Percentiles rank a stretch among this genome's conserved stretches.
Conservation (phyloP, 768 basidiomycete species). For the Rhizopogon rudus region DNA sequence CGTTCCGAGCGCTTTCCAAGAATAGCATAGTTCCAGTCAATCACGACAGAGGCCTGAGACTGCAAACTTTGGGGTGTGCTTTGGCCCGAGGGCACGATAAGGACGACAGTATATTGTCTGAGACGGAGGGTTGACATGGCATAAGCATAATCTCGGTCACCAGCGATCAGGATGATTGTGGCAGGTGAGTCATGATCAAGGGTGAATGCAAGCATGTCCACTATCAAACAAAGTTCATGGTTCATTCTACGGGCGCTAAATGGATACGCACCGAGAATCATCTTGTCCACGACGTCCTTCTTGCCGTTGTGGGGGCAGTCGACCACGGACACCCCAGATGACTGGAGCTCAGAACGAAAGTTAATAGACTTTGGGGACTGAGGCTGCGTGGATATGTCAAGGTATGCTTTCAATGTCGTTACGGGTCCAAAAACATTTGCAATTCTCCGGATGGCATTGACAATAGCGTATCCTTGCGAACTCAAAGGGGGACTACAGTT, state of each 20-base stretch:
- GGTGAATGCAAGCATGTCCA: slow-evolving; percentile 63
- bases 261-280: slow-evolving; percentile 36
- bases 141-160: slow-evolving; percentile 65
- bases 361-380: slow-evolving; percentile 23
- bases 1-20: slow-evolving; percentile 26
- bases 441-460: slow-evolving; percentile 37
- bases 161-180: slow-evolving; percentile 60
- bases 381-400: slow-evolving; percentile 37
- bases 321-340: slow-evolving; percentile 38
- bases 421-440: slow-evolving; percentile 44
- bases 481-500: slow-evolving; percentile 27
- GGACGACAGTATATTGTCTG: slow-evolving; percentile 46
- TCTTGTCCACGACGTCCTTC: slow-evolving; percentile 40
- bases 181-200: slow-evolving; percentile 51
- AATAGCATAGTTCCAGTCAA: slow-evolving; percentile 45
- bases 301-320: slow-evolving; percentile 29
- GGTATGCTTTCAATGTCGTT: slow-evolving; percentile 49
- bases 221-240: slow-evolving; percentile 27
- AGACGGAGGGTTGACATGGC: slow-evolving; percentile 51
- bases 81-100: slow-evolving; percentile 38
- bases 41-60: slow-evolving; percentile 46
- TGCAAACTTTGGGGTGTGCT: slow-evolving; percentile 41
- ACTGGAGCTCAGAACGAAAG: slow-evolving; percentile 38
- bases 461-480: slow-evolving; percentile 31
- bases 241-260: not conserved